phyloP scores from a whole-genome alignment of 1,284 basidiomycete genomes.

The Agroathelia rolfsii region DNA sequence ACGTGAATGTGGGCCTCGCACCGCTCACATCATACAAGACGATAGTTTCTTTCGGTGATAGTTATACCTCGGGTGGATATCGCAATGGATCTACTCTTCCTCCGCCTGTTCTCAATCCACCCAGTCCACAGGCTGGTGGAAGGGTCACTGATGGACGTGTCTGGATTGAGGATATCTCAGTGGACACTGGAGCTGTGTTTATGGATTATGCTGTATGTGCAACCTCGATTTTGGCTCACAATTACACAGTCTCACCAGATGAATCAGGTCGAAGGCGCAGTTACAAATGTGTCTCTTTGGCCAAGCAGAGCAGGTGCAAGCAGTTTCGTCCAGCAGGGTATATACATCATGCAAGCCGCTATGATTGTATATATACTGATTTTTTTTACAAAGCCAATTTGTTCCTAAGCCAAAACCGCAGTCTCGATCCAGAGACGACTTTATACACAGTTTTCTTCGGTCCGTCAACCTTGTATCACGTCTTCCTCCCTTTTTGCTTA shows the following conservation, averaged over 20 bases:
- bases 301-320: conserved; percentile 23
- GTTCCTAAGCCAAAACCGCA: conserved; percentile 14
- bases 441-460: conserved; percentile 31
- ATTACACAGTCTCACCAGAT: not conserved
- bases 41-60: conserved; percentile 37
- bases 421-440: conserved; percentile 22
- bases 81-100: conserved; percentile 19
- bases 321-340: conserved; percentile 26
- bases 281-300: conserved; percentile 25
- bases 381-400: conserved; percentile 13
- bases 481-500: no score
- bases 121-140: conserved; percentile 27
- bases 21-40: conserved; percentile 27
- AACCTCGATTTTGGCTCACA: not conserved
- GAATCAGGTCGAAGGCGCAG: no score
- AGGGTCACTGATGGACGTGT: conserved; percentile 27
- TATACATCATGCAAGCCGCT: conserved; percentile 10
- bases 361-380: not conserved
- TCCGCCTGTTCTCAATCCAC: conserved; percentile 22
- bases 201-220: conserved; percentile 19
- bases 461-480: no score
- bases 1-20: conserved; percentile 34
- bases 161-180: conserved; percentile 24
- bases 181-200: conserved; percentile 15
- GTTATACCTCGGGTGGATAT: conserved; percentile 26